These are phyloP conservation scores for Micractinium conductrix DNA, from an alignment of 139 green algal genomes.

Conservation along the genomic window DNA sequence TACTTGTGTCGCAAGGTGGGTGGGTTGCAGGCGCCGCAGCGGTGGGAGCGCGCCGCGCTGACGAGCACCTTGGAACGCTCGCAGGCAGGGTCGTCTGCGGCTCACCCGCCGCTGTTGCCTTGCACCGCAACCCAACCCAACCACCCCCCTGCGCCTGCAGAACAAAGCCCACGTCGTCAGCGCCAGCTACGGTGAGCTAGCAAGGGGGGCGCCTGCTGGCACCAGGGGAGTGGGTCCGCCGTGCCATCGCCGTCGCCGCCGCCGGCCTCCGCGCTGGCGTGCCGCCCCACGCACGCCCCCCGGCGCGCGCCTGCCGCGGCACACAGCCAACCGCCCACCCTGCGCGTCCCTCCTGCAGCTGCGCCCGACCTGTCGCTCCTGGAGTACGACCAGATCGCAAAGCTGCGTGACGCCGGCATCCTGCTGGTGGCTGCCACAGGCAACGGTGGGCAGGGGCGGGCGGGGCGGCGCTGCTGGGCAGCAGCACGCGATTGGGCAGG, in stretches of 20 bases:
- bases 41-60: too few species aligned
- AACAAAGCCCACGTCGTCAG: background rate
- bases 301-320: background rate
- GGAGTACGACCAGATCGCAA: background rate
- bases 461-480: too few species aligned
- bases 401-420: constrained; percentile 9
- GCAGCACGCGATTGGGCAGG: too few species aligned
- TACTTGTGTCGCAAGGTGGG: constrained; percentile 21
- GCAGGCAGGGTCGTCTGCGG: too few species aligned
- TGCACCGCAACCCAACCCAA: background rate
- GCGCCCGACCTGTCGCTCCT: background rate
- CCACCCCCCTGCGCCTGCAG: background rate
- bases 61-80: too few species aligned
- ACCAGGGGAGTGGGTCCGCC: too few species aligned
- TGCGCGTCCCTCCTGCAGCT: background rate
- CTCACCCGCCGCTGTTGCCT: too few species aligned
- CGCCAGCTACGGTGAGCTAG: constrained; percentile 1
- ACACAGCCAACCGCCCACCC: too few species aligned
- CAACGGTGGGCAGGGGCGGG: constrained; percentile 38
- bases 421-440: constrained; percentile 41
- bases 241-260: too few species aligned
- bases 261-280: background rate
- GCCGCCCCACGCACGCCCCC: too few species aligned
- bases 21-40: too few species aligned
- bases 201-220: background rate